phyloP scores from a whole-genome alignment of 2,329 filamentous ascomycete species.

The Colletotrichum siamense region DNA sequence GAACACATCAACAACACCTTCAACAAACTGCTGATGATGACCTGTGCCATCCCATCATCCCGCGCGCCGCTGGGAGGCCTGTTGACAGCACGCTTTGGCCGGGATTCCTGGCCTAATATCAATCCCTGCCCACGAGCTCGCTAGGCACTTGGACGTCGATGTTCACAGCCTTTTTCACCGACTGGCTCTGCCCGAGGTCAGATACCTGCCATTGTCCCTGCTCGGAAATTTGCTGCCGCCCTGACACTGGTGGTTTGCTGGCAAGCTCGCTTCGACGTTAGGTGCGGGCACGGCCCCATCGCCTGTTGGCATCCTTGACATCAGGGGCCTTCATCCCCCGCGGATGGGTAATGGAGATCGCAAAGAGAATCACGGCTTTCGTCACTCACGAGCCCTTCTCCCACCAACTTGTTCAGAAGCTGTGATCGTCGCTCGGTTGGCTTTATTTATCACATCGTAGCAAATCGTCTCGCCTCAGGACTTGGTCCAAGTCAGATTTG shows the following conservation, averaged over 20 bases:
- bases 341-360: not conserved
- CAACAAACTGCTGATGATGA: not conserved
- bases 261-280: not conserved
- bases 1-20: not conserved
- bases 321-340: not conserved
- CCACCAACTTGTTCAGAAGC: not conserved
- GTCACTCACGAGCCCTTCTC: not conserved
- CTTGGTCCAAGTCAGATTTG: not conserved
- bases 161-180: not conserved
- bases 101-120: not conserved
- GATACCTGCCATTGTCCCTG: not conserved
- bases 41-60: slow-evolving; percentile 1
- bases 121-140: not conserved
- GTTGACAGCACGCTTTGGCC: not conserved
- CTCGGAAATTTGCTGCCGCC: slow-evolving; percentile 7
- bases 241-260: not conserved
- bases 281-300: not conserved
- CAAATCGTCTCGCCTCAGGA: slow-evolving; percentile 1
- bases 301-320: not conserved
- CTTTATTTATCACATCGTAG: not conserved
- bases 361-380: not conserved
- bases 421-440: not conserved
- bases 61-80: not conserved
- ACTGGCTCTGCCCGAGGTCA: not conserved
- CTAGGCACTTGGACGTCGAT: not conserved